Percentiles rank a stretch among this genome's conserved stretches.
phyloP scores from a whole-genome alignment of 768 basidiomycete genomes.

The Pulveroboletus frians region DNA sequence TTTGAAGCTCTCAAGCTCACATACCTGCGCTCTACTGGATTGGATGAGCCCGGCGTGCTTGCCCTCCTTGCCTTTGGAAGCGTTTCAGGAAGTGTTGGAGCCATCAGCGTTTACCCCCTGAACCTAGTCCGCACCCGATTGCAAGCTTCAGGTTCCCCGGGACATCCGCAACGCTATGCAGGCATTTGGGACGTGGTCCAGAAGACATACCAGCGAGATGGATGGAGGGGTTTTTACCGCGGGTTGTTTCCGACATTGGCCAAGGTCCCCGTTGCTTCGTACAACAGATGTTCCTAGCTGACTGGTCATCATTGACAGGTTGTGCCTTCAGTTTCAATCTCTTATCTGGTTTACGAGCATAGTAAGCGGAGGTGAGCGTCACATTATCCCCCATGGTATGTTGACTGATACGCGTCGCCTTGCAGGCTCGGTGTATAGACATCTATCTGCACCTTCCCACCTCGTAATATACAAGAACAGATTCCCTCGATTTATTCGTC shows the following conservation, averaged over 20 bases:
- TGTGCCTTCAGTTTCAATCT: constrained; percentile 93
- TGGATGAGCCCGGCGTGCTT: constrained; percentile 85
- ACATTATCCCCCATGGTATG: background rate
- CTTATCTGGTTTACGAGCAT: constrained; percentile 91
- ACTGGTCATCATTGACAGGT: constrained; percentile 47
- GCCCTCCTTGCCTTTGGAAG: constrained; percentile 89
- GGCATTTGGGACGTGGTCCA: constrained; percentile 82
- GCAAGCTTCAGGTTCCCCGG: constrained; percentile 93
- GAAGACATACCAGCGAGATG: constrained; percentile 79
- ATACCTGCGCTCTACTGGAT: constrained; percentile 80
- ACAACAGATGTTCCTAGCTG: background rate
- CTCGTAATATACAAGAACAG: constrained; percentile 23
- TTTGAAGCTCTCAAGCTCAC: constrained; percentile 94
- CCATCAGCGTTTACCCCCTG: constrained; percentile 87
- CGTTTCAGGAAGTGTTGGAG: constrained; percentile 89
- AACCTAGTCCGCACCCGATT: constrained; percentile 91
- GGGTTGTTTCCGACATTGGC: constrained; percentile 89
- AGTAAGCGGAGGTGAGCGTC: constrained; percentile 66
- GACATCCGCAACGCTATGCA: constrained; percentile 86
- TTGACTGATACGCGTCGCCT: constrained; percentile 2
- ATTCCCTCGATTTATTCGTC: constrained; percentile 22
- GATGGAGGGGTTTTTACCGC: constrained; percentile 92
- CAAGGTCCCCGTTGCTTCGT: constrained; percentile 46
- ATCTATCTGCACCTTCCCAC: constrained; percentile 5
- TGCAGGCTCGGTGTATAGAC: constrained; percentile 58